Evolutionary conservation across 2,329 filamentous ascomycete genomes (phyloP).

Genomic region (Colletotrichum tanaceti): DNA sequence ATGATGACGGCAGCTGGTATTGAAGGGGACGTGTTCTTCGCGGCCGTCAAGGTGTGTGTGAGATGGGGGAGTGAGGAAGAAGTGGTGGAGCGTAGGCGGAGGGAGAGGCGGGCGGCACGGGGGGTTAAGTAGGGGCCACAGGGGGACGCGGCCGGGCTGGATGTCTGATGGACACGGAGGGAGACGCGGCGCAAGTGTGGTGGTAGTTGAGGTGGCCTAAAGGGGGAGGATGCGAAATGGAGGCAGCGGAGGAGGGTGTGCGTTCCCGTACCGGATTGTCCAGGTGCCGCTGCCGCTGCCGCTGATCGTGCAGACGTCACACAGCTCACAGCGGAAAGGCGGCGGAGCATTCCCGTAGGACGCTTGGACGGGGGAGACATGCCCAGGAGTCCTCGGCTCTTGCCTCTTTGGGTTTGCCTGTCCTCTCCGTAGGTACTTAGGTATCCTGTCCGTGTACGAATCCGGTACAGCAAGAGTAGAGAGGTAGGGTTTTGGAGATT

Average conservation of each 20-base stretch:
- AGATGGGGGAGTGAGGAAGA: conserved; percentile 24
- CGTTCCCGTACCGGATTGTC: conserved; percentile 41
- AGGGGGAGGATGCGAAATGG: conserved; percentile 37
- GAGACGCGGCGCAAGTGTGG: conserved; percentile 39
- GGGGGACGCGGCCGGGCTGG: conserved; percentile 25
- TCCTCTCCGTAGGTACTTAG: too few relatives aligned
- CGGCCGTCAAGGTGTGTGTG: conserved; percentile 36
- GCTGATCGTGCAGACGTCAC: conserved; percentile 40
- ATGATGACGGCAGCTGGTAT: conserved; percentile 44
- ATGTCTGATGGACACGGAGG: conserved; percentile 38
- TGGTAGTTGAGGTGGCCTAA: conserved; percentile 49
- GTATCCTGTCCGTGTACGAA: too few relatives aligned
- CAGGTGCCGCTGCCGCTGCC: conserved; percentile 15
- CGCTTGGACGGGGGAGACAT: conserved; percentile 49
- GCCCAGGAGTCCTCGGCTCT: conserved; percentile 18
- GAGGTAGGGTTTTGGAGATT: conserved; percentile 6
- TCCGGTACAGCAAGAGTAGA: too few relatives aligned
- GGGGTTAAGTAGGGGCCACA: conserved; percentile 40
- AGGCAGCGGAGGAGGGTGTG: conserved; percentile 45
- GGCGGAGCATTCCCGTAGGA: conserved; percentile 45
- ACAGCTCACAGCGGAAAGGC: conserved; percentile 34
- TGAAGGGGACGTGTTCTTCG: conserved; percentile 34
- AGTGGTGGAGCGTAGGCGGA: conserved; percentile 8
- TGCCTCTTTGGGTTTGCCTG: neutral
- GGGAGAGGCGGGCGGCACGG: conserved; percentile 31